A percentile compares a stretch with the other conserved stretches of the same genome.
These are phyloP conservation scores for Zygoascus tannicola DNA, from an alignment of 805 yeast genomes.

Conservation along the genomic window DNA sequence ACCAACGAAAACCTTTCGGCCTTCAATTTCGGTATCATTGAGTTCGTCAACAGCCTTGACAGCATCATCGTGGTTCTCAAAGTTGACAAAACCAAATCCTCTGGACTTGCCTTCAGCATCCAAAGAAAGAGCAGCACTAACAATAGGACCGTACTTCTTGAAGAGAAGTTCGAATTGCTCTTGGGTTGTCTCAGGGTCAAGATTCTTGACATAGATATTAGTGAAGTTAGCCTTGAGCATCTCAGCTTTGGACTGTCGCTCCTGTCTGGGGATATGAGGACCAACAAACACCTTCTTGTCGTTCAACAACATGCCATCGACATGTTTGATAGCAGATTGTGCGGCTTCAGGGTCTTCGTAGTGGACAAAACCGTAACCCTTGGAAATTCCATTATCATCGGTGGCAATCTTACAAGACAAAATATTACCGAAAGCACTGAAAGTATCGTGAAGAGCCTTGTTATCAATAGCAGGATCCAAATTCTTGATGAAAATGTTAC, in stretches of 20 bases:
- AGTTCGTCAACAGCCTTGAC: conserved; percentile 84
- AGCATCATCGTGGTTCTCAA: conserved; percentile 78
- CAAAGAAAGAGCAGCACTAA: conserved; percentile 71
- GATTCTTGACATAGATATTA: conserved; percentile 90
- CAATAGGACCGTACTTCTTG: conserved; percentile 63
- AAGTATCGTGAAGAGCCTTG: conserved; percentile 97
- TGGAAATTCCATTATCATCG: conserved; percentile 83
- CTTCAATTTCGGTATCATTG: conserved; percentile 51
- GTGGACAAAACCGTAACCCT: conserved; percentile 97
- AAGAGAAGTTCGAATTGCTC: conserved; percentile 62
- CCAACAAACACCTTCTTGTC: conserved; percentile 95
- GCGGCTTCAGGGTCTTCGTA: conserved; percentile 91
- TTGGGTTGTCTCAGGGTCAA: conserved; percentile 48
- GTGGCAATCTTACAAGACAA: conserved; percentile 96
- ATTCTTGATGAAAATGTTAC: conserved; percentile 96
- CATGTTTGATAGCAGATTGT: conserved; percentile 87
- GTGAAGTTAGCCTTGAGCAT: conserved; percentile 89
- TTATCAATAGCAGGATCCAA: conserved; percentile 97
- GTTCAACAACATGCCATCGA: conserved; percentile 96
- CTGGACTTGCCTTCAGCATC: conserved; percentile 82
- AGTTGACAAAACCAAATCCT: conserved; percentile 96
- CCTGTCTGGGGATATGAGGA: conserved; percentile 83
- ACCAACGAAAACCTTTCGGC: conserved; percentile 86
- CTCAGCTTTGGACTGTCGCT: conserved; percentile 88
- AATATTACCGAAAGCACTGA: conserved; percentile 91